These are phyloP conservation scores for Fusarium lateritium DNA, from an alignment of 2,329 filamentous ascomycete species.

Conservation along the genomic window DNA sequence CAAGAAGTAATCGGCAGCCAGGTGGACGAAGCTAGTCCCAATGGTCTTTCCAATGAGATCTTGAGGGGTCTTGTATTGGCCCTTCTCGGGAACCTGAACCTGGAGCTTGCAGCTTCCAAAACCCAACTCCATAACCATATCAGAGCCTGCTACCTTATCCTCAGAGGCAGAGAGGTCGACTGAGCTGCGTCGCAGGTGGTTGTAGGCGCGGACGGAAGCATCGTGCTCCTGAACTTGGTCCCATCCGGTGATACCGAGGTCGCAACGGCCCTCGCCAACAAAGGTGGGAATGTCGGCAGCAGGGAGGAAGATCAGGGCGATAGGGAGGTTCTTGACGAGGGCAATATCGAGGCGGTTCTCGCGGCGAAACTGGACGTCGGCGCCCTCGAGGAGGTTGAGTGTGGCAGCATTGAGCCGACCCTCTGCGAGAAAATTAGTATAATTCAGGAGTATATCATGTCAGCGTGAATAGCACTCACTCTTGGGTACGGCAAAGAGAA, in stretches of 20 bases:
- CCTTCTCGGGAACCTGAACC: constrained; percentile 95
- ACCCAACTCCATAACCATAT: constrained; percentile 89
- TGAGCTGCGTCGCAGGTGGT: constrained; percentile 64
- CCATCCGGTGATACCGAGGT: constrained; percentile 93
- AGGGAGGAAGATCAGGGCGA: constrained; percentile 96
- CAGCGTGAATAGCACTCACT: constrained; percentile 73
- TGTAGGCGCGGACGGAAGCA: constrained; percentile 68
- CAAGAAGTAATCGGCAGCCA: constrained; percentile 88
- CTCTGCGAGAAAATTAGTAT: constrained; percentile 68
- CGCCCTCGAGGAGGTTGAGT: constrained; percentile 91
- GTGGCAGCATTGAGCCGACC: constrained; percentile 90
- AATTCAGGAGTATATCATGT: constrained; percentile 26
- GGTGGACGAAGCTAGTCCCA: constrained; percentile 92
- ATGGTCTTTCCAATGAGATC: constrained; percentile 94
- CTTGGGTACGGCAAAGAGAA: constrained; percentile 98
- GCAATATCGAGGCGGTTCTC: constrained; percentile 97
- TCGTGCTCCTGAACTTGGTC: constrained; percentile 96
- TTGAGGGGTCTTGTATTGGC: constrained; percentile 75
- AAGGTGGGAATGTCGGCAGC: constrained; percentile 98
- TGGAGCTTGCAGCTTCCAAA: constrained; percentile 95
- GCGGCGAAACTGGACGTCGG: constrained; percentile 96
- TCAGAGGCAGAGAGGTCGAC: constrained; percentile 46
- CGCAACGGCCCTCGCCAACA: constrained; percentile 93
- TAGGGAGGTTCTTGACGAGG: constrained; percentile 95
- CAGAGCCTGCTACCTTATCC: constrained; percentile 73